phyloP scores from a whole-genome alignment of 2,329 filamentous ascomycete genomes.

The Epichloe sylvatica region DNA sequence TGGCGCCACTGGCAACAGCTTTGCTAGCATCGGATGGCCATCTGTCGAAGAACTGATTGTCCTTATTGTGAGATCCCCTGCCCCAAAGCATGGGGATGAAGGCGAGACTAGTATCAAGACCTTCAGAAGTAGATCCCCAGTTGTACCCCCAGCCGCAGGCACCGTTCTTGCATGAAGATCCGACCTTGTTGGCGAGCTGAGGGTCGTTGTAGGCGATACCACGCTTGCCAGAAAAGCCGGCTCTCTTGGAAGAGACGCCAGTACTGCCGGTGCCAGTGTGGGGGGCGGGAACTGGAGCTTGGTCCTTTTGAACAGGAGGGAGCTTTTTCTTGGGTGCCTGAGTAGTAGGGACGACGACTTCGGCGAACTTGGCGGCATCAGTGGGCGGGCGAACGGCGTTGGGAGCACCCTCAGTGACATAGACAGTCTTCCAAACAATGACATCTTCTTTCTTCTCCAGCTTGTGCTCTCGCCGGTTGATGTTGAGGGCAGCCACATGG shows the following conservation, averaged over 20 bases:
- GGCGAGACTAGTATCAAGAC: conserved; percentile 30
- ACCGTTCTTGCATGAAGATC: conserved; percentile 18
- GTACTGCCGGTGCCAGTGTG: conserved; percentile 2
- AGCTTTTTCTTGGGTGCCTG: conserved; percentile 4
- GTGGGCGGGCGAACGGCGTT: neutral
- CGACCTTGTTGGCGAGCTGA: conserved; percentile 37
- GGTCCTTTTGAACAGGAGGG: neutral
- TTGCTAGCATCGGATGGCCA: conserved; percentile 38
- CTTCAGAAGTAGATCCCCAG: conserved; percentile 41
- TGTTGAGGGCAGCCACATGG: conserved; percentile 28
- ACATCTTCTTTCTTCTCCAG: conserved; percentile 21
- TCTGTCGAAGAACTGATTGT: conserved; percentile 21
- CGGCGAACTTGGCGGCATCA: conserved; percentile 21
- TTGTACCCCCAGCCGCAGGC: conserved; percentile 52
- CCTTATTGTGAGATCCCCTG: conserved; percentile 13
- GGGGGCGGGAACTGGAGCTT: conserved; percentile 7
- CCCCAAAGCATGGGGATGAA: conserved; percentile 60
- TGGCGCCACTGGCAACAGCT: conserved; percentile 40
- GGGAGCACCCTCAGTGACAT: conserved; percentile 17
- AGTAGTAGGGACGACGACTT: conserved; percentile 16
- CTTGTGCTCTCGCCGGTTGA: conserved; percentile 28
- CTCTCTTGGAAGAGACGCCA: conserved; percentile 1
- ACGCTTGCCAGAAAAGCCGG: conserved; percentile 35
- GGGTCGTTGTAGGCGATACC: conserved; percentile 55
- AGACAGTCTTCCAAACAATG: conserved; percentile 27